Evolutionary conservation across 2,329 filamentous ascomycete genomes (phyloP).

Genomic region (Zymoseptoria pseudotritici): DNA sequence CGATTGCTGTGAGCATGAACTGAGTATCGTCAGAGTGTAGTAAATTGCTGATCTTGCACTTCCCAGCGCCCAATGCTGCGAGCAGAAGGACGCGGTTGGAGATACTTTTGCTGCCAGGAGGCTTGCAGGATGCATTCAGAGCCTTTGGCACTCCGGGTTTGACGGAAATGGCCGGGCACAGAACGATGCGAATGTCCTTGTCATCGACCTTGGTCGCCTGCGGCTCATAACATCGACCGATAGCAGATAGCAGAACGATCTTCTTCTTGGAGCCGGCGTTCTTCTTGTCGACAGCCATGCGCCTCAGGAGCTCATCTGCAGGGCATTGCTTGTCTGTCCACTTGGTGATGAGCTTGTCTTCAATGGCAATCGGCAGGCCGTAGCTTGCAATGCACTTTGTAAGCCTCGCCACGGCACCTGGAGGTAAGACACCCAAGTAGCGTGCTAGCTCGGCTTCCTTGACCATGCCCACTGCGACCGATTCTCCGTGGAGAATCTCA

Average conservation of each 20-base stretch:
- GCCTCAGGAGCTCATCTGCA: constrained; percentile 74
- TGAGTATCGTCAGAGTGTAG: constrained; percentile 96
- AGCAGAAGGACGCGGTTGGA: constrained; percentile 94
- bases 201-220: constrained; percentile 88
- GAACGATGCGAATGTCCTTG: constrained; percentile 68
- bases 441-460: constrained; percentile 92
- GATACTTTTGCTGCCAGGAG: constrained; percentile 94
- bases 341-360: constrained; percentile 74
- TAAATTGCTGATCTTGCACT: constrained; percentile 82
- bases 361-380: constrained; percentile 74
- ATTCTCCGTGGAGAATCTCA: constrained; percentile 90
- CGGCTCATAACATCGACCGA: constrained; percentile 80
- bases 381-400: constrained; percentile 94
- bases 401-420: constrained; percentile 79
- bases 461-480: constrained; percentile 95
- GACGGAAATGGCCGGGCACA: constrained; percentile 72
- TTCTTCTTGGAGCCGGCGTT: constrained; percentile 95
- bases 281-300: constrained; percentile 99
- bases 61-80: constrained; percentile 78
- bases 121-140: constrained; percentile 67
- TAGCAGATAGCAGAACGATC: constrained; percentile 82
- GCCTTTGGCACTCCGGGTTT: constrained; percentile 60
- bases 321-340: constrained; percentile 83
- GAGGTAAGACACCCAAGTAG: constrained; percentile 75
- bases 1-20: constrained; percentile 91